Percentiles rank a stretch among this genome's conserved stretches.
Conservation (phyloP, 1,139 yeast genomes). For the Meyerozyma guilliermondii region DNA sequence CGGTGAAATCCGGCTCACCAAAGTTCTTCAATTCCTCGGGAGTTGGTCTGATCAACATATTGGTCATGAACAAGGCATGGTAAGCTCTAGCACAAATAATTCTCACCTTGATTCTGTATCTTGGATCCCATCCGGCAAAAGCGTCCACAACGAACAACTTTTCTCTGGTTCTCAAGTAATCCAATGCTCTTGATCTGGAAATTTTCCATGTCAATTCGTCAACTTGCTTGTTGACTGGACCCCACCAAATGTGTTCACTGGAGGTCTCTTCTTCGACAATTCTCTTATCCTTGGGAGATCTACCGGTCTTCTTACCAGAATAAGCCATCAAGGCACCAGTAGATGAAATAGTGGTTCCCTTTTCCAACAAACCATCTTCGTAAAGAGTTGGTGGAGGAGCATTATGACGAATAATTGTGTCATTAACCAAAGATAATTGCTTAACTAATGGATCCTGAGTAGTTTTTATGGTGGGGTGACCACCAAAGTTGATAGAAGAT, state of each 20-base stretch:
- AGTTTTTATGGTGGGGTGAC: constrained; percentile 40
- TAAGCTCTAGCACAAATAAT: constrained; percentile 98
- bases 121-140: constrained; percentile 98
- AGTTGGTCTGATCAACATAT: constrained; percentile 95
- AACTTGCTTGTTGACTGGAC: constrained; percentile 95
- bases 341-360: constrained; percentile 87
- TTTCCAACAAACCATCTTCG: constrained; percentile 90
- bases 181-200: constrained; percentile 94
- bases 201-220: constrained; percentile 94
- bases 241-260: constrained; percentile 92
- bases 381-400: constrained; percentile 91
- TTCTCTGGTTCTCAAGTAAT: constrained; percentile 93
- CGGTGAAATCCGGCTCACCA: constrained; percentile 97
- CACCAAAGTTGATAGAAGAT: constrained; percentile 40
- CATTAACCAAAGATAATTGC: constrained; percentile 42
- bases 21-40: constrained; percentile 81
- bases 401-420: constrained; percentile 67
- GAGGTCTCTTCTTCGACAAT: constrained; percentile 93
- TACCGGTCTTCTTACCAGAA: constrained; percentile 94
- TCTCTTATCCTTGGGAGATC: constrained; percentile 98
- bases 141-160: constrained; percentile 95
- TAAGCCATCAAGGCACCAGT: constrained; percentile 95
- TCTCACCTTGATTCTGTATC: constrained; percentile 94
- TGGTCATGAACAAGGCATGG: constrained; percentile 97
- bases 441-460: constrained; percentile 41